Evolutionary conservation across 768 basidiomycete species (phyloP).

Genomic region (Hygrocybe coccinea): DNA sequence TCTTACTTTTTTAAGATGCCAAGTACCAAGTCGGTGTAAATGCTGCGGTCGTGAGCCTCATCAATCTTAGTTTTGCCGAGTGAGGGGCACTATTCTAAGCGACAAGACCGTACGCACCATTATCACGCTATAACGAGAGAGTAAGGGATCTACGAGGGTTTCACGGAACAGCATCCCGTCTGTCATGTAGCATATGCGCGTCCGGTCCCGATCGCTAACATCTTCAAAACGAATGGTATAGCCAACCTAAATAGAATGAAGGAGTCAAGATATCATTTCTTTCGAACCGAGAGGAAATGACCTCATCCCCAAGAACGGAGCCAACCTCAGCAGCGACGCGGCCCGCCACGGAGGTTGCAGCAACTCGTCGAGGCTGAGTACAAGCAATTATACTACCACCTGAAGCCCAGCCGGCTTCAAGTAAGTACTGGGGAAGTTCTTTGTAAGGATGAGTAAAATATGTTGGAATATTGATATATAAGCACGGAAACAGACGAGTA

Average conservation of each 20-base stretch:
- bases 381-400: slow-evolving; percentile 84
- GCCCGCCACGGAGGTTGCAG: slow-evolving; percentile 89
- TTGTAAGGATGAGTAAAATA: slow-evolving; percentile 11
- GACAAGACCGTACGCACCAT: slow-evolving; percentile 57
- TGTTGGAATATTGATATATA: slow-evolving; percentile 1
- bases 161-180: slow-evolving; percentile 98
- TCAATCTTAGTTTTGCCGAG: slow-evolving; percentile 62
- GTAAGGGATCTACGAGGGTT: slow-evolving; percentile 83
- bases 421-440: slow-evolving; percentile 95
- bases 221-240: slow-evolving; percentile 98
- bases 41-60: slow-evolving; percentile 93
- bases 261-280: not conserved
- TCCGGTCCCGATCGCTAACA: slow-evolving; percentile 75
- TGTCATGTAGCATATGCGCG: slow-evolving; percentile 92
- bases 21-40: slow-evolving; percentile 92
- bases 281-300: slow-evolving; percentile 25
- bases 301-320: slow-evolving; percentile 82
- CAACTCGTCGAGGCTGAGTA: slow-evolving; percentile 89
- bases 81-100: not conserved
- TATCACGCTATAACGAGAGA: slow-evolving; percentile 90
- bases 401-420: slow-evolving; percentile 88
- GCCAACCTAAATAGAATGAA: slow-evolving; percentile 65
- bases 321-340: slow-evolving; percentile 94
- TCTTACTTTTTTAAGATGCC: slow-evolving; percentile 89
- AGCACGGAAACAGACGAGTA: slow-evolving; percentile 60